Evolutionary conservation across 1,284 basidiomycete genomes (phyloP).

Genomic region (Uromyces viciae-fabae): DNA sequence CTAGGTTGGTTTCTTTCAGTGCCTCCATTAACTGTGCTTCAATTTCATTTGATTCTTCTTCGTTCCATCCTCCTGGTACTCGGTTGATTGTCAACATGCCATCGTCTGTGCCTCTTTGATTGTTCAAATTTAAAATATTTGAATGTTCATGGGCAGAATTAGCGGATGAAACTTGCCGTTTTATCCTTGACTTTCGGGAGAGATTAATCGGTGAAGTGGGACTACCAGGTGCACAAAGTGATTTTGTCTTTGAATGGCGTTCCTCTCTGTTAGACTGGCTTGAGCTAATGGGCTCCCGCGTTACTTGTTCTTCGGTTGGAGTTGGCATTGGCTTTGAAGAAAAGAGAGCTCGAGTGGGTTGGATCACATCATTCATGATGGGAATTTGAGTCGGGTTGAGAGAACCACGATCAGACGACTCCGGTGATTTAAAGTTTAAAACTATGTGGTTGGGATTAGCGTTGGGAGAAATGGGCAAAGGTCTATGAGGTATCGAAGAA

Average conservation of each 20-base stretch:
- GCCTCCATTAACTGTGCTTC: conserved; percentile 30
- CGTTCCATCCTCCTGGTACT: conserved; percentile 32
- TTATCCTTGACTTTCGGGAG: conserved; percentile 37
- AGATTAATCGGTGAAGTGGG: conserved; percentile 35
- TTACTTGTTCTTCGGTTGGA: too few relatives aligned
- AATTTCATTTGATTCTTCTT: conserved; percentile 35
- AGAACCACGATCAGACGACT: not conserved
- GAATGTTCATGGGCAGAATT: not conserved
- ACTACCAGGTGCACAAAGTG: not conserved
- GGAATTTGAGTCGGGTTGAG: not conserved
- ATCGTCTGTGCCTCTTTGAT: not conserved
- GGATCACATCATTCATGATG: not conserved
- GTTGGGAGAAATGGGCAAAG: conserved; percentile 12
- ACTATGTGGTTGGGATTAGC: not conserved
- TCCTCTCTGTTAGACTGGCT: too few relatives aligned
- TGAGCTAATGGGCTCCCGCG: too few relatives aligned
- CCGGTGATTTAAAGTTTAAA: not conserved
- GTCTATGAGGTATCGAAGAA: not conserved
- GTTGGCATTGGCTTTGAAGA: not conserved
- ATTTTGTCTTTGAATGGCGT: not conserved
- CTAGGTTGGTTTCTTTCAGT: conserved; percentile 36
- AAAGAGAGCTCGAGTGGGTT: not conserved
- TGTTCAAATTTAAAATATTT: not conserved
- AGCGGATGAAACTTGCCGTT: conserved; percentile 29
- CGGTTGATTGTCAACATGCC: conserved; percentile 4